phyloP scores from a whole-genome alignment of 176 grass and related monocot species.

The Triticum urartu region DNA sequence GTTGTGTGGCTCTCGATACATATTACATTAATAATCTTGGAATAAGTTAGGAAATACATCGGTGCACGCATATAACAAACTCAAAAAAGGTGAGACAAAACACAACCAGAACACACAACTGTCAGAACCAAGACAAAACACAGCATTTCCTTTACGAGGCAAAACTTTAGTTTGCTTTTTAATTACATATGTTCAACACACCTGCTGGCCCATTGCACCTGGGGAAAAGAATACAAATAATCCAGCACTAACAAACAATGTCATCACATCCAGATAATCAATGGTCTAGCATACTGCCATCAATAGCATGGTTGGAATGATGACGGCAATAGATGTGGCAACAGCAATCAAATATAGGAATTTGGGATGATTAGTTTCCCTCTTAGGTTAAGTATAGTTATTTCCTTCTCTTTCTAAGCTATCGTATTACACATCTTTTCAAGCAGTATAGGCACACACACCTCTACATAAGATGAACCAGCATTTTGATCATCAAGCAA shows the following conservation, averaged over 20 bases:
- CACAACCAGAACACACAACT: slow-evolving; percentile 12
- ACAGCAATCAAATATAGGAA: neutral
- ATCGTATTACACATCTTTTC: neutral
- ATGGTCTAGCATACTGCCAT: neutral
- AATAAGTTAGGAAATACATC: neutral
- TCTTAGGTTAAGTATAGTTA: neutral
- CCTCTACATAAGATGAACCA: neutral
- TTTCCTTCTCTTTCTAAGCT: neutral
- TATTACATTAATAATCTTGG: slow-evolving; percentile 31
- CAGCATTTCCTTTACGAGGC: too few relatives aligned
- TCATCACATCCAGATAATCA: neutral
- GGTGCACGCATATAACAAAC: neutral
- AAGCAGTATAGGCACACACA: neutral
- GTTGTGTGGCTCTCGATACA: neutral
- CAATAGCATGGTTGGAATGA: neutral
- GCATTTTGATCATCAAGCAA: neutral
- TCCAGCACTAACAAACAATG: slow-evolving; percentile 1
- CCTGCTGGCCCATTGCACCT: neutral
- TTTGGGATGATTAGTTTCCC: neutral
- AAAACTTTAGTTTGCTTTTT: neutral
- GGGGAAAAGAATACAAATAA: neutral
- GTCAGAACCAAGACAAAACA: neutral
- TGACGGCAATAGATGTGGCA: neutral
- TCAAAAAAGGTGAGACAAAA: neutral
- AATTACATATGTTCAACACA: neutral